phyloP scores from a whole-genome alignment of 441 rosid genomes.

The Brassica balearica region DNA sequence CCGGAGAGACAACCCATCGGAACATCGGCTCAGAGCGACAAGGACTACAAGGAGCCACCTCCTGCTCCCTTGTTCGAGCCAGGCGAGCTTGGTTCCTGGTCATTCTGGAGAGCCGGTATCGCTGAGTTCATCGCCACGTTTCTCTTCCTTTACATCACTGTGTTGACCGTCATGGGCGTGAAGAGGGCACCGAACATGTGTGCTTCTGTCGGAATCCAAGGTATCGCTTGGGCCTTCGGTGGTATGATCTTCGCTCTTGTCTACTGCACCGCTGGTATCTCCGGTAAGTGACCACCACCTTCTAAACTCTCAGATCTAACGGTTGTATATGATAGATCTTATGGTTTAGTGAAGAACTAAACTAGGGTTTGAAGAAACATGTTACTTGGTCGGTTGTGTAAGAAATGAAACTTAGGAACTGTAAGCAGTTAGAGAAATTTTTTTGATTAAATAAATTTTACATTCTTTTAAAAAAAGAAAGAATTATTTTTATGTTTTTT shows the following conservation, averaged over 20 bases:
- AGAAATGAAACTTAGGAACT: background rate
- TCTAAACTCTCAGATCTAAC: background rate
- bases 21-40: slow-evolving; percentile 52
- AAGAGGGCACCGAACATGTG: slow-evolving; percentile 44
- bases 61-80: slow-evolving; percentile 54
- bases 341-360: background rate
- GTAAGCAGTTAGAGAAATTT: background rate
- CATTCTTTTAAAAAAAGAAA: no score
- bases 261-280: slow-evolving; percentile 56
- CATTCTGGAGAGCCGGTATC: slow-evolving; percentile 59
- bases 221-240: slow-evolving; percentile 58
- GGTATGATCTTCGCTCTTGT: slow-evolving; percentile 59
- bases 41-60: slow-evolving; percentile 82
- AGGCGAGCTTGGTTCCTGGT: slow-evolving; percentile 49
- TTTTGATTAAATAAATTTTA: no score
- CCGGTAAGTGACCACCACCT: slow-evolving; percentile 42
- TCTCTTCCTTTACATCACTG: slow-evolving; percentile 52
- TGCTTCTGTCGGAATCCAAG: slow-evolving; percentile 52
- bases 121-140: slow-evolving; percentile 56
- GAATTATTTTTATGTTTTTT: no score
- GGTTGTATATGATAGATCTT: background rate
- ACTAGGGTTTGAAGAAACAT: background rate
- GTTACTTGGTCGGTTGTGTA: background rate
- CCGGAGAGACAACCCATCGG: slow-evolving; percentile 55
- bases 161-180: slow-evolving; percentile 53